Evolutionary conservation across 2,329 filamentous ascomycete genomes (phyloP), one percentile per base, ranked within the genome.

Genomic region (Mariannaea sp.): DNA sequence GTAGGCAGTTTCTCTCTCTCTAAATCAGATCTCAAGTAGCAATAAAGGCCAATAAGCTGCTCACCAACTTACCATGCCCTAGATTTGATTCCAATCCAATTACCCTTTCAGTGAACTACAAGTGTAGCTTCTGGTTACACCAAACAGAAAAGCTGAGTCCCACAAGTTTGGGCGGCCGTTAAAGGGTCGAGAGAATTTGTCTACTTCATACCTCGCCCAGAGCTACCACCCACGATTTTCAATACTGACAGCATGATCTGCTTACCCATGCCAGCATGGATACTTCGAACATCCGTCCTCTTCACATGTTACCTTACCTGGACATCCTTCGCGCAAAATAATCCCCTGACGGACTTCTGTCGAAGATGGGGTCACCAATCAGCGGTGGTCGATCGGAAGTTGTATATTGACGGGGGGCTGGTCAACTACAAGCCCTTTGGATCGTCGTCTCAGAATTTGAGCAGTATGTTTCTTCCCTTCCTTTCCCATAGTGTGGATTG

Each of bases 341-440:
- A 84, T 60, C 80, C 80, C 3, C 71, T 85, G 40, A 72, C 69
- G 19, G 75, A 82, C 65, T 86, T 80, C 51, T 81, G 79, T 58
- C 70, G 78, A 40, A 70, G 78, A 52, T 82, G 78, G 70, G 81
- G 79, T 32, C 84, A 87, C 64, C 81, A 85, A 65, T 82, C 82
- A 5, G 76, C 84, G 4, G 73, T 85, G 7, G 75, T 88, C 35
- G 82, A 85, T 64, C 69, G 77, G 29, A 79, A 76, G 56, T 70
- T 88, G 14, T 87, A 83, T 64, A 82, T 87, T 44, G 83, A 87
- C 62, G 84, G 84, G 27, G 84, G 84, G 4, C 71, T 80, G 49
- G 65, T 85, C 22, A 79, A 82, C 59, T 85, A 79, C 69, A 80
- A 76, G 59, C 68, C 80, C 14, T 66, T 75, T 3, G 68, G 75